Evolutionary conservation across 2,329 filamentous ascomycete genomes (phyloP).

Genomic region (Delphinella strobiligena): DNA sequence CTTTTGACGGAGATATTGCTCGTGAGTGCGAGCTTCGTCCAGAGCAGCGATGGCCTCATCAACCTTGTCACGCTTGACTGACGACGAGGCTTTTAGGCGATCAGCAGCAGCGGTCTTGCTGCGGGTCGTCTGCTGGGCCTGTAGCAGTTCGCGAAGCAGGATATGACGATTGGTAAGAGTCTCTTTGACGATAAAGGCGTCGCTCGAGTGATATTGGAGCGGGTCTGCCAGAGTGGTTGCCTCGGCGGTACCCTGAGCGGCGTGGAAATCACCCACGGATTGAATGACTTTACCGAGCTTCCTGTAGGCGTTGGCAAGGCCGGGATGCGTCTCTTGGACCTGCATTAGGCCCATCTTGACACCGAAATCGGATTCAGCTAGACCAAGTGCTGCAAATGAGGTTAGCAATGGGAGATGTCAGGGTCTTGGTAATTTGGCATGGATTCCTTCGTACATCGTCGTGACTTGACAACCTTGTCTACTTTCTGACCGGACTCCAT

Average conservation of each 20-base stretch:
- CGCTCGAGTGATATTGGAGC: constrained; percentile 85
- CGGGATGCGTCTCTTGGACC: constrained; percentile 79
- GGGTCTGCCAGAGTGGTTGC: constrained; percentile 90
- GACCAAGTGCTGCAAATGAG: constrained; percentile 58
- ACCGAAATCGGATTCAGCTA: constrained; percentile 86
- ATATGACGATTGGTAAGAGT: constrained; percentile 97
- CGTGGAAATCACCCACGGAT: constrained; percentile 87
- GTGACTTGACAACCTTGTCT: constrained; percentile 81
- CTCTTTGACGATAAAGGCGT: constrained; percentile 96
- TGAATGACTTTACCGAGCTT: constrained; percentile 93
- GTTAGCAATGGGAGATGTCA: constrained; percentile 18
- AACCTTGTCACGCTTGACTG: constrained; percentile 85
- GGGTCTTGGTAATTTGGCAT: constrained; percentile 1
- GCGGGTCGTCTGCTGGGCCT: constrained; percentile 76
- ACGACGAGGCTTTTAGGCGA: constrained; percentile 73
- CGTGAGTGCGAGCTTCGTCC: constrained; percentile 74
- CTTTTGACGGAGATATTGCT: constrained; percentile 72
- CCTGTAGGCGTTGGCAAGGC: constrained; percentile 79
- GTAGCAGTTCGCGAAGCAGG: constrained; percentile 79
- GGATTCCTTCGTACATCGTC: constrained; percentile 75
- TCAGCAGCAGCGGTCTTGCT: constrained; percentile 78
- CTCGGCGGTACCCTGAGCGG: constrained; percentile 91
- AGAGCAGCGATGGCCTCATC: constrained; percentile 90
- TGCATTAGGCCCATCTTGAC: constrained; percentile 79
- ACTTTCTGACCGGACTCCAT: constrained; percentile 98